Base-by-base conservation (phyloP, 805 yeast species). In the Grigorovia yakushimaensis region DNA sequence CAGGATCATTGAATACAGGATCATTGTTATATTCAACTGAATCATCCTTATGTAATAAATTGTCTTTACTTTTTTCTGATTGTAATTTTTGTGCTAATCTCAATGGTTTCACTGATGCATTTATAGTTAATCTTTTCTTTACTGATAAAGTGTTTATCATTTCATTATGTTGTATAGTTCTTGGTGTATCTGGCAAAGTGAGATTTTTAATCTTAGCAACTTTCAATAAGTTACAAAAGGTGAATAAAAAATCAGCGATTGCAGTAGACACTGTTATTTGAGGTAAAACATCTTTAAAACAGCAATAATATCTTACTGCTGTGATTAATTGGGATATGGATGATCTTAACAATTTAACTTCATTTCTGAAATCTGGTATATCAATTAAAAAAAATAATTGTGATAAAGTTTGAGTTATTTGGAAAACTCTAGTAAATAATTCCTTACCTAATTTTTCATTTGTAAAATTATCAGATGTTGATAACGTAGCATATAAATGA, bases 321-420 rank as follows among this genome's bases (percentile, higher is more conserved):
- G 95, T 81, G 39, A 91, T 78, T 0, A 81, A 76, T 64, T 84
- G 88, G 17, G 88, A 78, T 21, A 84, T 75, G 0, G 91, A 73
- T 41, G 83, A 82, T 47, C 82, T 77, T n/a, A 56, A 19, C 21
- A 78, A 58, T 41, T 71, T 61, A 40, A 79, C 64, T 59, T 70
- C 65, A 49, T 76, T 71, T 48, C 71, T 57, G 46, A 61, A 61
- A 19, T 58, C 57, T 11, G 64, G 58, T 2, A 54, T 42, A 41
- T 54, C 59, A 3, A 55, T 57, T 4, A 53, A 38, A 8, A 43
- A 24, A n/a, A 59, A 41, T 7, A 63, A 47, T 44, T 57, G 52
- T 21, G 57, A 50, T 9, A 56, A 42, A 7, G 47, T 22, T 30
- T 56, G 55, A 0, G 65, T 54, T n/a, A 61, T 43, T 21, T 49